Conservation (phyloP, 2,329 filamentous ascomycete species). For the Botryotinia globosa region DNA sequence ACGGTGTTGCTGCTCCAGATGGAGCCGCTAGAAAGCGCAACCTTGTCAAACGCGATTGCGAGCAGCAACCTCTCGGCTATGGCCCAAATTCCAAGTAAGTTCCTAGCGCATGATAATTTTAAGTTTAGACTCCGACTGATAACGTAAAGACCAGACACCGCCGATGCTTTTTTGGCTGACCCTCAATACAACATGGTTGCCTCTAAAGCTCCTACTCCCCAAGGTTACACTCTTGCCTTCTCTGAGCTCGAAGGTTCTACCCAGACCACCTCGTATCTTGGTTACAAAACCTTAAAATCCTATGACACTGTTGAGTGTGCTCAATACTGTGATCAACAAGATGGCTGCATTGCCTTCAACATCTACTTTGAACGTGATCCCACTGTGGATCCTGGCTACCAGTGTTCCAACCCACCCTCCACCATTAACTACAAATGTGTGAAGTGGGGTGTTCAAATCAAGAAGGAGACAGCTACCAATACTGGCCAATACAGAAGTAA, state of each 20-base stretch:
- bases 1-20: not conserved
- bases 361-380: constrained; percentile 41
- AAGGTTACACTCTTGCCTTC: constrained; percentile 40
- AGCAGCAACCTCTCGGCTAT: not conserved
- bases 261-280: constrained; percentile 35
- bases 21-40: not conserved
- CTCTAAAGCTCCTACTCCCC: constrained; percentile 28
- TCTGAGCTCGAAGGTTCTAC: constrained; percentile 36
- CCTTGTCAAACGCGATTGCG: not conserved
- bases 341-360: constrained; percentile 39
- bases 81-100: constrained; percentile 7
- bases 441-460: constrained; percentile 38
- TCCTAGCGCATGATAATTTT: rapidly evolving
- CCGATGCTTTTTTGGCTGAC: constrained; percentile 4
- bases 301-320: constrained; percentile 38
- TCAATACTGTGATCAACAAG: constrained; percentile 34
- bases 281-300: constrained; percentile 32
- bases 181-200: not conserved
- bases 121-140: not conserved
- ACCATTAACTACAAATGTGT: constrained; percentile 41
- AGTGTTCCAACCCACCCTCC: constrained; percentile 39
- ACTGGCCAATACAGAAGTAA: constrained; percentile 37
- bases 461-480: constrained; percentile 38
- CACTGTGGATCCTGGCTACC: constrained; percentile 32
- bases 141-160: not conserved